phyloP scores from a whole-genome alignment of 495 filamentous ascomycete genomes.

The Hyaloscypha bicolor region DNA sequence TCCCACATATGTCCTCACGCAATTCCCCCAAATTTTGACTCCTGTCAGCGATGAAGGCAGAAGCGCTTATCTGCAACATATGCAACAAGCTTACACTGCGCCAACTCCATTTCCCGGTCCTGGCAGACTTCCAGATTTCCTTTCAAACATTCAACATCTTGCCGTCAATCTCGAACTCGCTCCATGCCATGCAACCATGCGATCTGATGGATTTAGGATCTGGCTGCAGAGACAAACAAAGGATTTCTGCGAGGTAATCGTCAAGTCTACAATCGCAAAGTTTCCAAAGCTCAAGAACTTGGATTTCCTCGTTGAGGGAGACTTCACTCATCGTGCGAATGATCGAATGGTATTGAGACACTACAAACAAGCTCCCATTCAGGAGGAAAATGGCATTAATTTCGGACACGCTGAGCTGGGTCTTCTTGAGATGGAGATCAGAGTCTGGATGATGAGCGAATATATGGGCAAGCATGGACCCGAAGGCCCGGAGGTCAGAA shows the following conservation, averaged over 20 bases:
- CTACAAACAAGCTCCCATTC: neutral
- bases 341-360: conserved; percentile 1
- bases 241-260: neutral
- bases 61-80: neutral
- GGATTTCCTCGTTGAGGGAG: neutral
- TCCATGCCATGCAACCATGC: neutral
- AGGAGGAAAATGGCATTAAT: neutral
- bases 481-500: neutral
- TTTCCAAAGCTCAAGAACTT: neutral
- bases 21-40: neutral
- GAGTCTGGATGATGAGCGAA: conserved; percentile 1
- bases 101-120: neutral
- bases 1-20: neutral
- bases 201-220: neutral
- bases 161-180: neutral
- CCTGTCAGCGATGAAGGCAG: neutral
- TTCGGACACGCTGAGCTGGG: conserved; percentile 6
- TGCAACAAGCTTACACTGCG: neutral
- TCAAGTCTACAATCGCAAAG: neutral
- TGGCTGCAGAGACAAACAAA: neutral
- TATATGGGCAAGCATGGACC: neutral
- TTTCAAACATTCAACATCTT: neutral
- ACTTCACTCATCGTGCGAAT: neutral
- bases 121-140: neutral
- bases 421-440: neutral